A percentile compares a stretch with the other conserved stretches of the same genome.
Conservation (phyloP, 2,329 filamentous ascomycete genomes). For the Chaetothyriales sp. region DNA sequence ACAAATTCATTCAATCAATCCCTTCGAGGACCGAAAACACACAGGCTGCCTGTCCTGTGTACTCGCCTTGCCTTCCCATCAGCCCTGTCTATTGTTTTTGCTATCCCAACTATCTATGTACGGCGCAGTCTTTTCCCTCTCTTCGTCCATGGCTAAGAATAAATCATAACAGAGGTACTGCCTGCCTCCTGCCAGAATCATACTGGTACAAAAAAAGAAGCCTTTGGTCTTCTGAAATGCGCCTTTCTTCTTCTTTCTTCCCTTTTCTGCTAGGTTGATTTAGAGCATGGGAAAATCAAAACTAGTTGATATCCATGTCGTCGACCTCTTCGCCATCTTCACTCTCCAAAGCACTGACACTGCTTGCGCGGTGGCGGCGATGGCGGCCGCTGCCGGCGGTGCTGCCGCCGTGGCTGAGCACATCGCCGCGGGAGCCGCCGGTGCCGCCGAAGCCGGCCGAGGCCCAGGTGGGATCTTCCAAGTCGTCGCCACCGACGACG, state of each 20-base stretch:
- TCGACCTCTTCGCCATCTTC: conserved; percentile 27
- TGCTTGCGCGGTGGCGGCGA: conserved; percentile 2
- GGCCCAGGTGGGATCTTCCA: conserved; percentile 37
- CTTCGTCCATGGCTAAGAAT: too few species aligned
- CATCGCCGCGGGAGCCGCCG: conserved; percentile 16
- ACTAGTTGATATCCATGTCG: conserved; percentile 29
- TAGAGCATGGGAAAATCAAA: background rate
- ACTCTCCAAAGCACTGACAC: conserved; percentile 18
- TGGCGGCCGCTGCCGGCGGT: conserved; percentile 15
- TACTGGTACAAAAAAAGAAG: too few species aligned
- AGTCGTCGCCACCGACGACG: conserved; percentile 73
- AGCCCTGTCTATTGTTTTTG: background rate
- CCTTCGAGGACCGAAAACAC: too few species aligned
- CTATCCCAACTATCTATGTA: background rate
- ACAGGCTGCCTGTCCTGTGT: too few species aligned
- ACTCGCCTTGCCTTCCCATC: too few species aligned
- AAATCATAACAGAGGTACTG: too few species aligned
- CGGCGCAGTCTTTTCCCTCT: too few species aligned
- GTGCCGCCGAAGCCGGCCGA: conserved; percentile 32
- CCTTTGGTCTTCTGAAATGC: too few species aligned
- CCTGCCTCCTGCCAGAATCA: too few species aligned
- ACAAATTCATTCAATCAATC: background rate
- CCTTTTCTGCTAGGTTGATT: background rate
- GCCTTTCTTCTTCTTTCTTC: background rate
- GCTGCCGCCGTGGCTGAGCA: conserved; percentile 18